Evolutionary conservation across 495 filamentous ascomycete genomes (phyloP).

Genomic region (Daldinia loculata): DNA sequence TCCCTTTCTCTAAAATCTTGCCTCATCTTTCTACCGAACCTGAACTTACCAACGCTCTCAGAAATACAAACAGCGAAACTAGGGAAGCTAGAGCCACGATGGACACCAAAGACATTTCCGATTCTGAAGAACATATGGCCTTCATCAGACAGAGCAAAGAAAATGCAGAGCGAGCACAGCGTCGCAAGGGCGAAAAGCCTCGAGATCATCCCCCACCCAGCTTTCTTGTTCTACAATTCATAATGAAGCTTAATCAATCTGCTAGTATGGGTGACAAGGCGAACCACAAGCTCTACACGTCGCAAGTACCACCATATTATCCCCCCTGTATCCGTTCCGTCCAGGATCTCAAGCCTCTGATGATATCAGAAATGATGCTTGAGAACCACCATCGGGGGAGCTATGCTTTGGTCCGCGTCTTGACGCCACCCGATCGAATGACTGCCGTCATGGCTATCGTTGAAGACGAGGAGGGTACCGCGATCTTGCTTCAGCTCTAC

Average conservation of each 20-base stretch:
- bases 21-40: not conserved
- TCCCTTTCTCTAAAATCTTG: not conserved
- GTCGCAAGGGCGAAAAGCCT: slow-evolving; percentile 31
- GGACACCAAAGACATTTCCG: not conserved
- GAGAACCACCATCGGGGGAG: slow-evolving; percentile 60
- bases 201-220: slow-evolving; percentile 17
- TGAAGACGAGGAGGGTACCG: slow-evolving; percentile 58
- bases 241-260: not conserved
- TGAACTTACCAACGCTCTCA: not conserved
- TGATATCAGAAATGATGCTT: slow-evolving; percentile 47
- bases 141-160: not conserved
- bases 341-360: slow-evolving; percentile 28
- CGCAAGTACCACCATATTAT: slow-evolving; percentile 19
- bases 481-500: slow-evolving; percentile 53
- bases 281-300: not conserved
- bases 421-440: slow-evolving; percentile 49
- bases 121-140: not conserved
- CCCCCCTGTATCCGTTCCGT: slow-evolving; percentile 21
- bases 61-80: not conserved
- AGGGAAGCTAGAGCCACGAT: not conserved
- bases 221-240: slow-evolving; percentile 12
- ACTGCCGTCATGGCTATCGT: slow-evolving; percentile 53
- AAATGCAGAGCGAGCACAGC: slow-evolving; percentile 8
- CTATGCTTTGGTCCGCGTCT: slow-evolving; percentile 50
- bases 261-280: too few species aligned